Base-by-base conservation (phyloP, 345 rosid species). In the Carallia brachiata region DNA sequence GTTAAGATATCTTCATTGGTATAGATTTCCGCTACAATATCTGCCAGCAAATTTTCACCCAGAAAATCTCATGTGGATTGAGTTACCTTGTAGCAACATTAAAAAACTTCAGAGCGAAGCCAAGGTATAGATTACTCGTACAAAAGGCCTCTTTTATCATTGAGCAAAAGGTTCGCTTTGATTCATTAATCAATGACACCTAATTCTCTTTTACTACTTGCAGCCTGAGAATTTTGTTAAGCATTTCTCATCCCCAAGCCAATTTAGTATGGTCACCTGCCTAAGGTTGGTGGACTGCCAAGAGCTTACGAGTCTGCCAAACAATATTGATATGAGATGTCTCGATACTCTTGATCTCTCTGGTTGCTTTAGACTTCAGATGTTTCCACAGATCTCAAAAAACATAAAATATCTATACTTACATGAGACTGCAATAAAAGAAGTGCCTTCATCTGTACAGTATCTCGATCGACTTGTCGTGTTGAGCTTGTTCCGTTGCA, bases 331-430 rank as follows among this genome's bases (percentile, higher is more conserved):
- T 17, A 17, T 69, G 47, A 10, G 13, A 6, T 17, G 34, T 60
- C 64, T 69, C 5, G 72, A 69, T 17, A 60, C 18, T 44, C 63
- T 69, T 17, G 52, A 53, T 36, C 62, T 67, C 62, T 36, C 36
- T 1, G 36, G 52, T 60, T 67, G 70, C 34, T 61, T 18, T 0
- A 55, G 32, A 53, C 61, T 67, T 23, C 10, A 36, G n/a, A 54
- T 36, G 6, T 55, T 67, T 36, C 70, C 70, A 36, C 48, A 67
- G 10, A 4, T 67, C 7, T 10, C 37, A 39, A 60, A 61, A 19
- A 54, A 37, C 37, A 37, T 67, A 17, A 67, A 36, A 16, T 44
- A 39, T 17, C 39, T 56, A 4, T 16, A 55, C 56, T 58, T 56
- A 17, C n/a, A 53, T 7, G 0, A 6, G 7, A 68, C 63, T 6